phyloP scores from a whole-genome alignment of 1,284 basidiomycete species.

The Fomitiporia mediterranea region DNA sequence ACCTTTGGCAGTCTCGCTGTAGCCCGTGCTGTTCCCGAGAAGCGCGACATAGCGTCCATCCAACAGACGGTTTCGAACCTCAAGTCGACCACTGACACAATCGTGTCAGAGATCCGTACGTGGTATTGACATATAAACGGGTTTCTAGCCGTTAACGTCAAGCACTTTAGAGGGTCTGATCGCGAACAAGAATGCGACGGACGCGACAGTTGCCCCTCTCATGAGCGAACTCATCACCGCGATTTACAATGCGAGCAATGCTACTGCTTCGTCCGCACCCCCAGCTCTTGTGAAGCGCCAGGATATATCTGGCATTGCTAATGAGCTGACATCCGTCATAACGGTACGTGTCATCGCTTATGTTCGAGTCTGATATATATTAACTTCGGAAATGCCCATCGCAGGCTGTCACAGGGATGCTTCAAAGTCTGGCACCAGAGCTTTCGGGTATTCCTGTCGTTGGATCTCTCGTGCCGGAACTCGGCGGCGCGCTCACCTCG shows the following conservation, averaged over 20 bases:
- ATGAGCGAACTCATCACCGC: slow-evolving; percentile 27
- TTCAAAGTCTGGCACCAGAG: slow-evolving; percentile 11
- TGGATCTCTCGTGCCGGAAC: slow-evolving; percentile 17
- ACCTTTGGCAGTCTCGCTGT: not conserved
- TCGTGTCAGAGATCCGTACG: slow-evolving; percentile 15
- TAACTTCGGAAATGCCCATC: not conserved
- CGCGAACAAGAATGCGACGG: slow-evolving; percentile 23
- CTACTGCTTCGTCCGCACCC: slow-evolving; percentile 6
- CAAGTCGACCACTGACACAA: slow-evolving; percentile 7
- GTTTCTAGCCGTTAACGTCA: not conserved
- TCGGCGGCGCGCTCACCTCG: slow-evolving; percentile 20
- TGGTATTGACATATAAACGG: not conserved
- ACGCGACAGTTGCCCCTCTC: slow-evolving; percentile 28
- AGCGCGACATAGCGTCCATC: slow-evolving; percentile 1
- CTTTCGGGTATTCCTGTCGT: slow-evolving; percentile 13
- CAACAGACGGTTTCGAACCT: slow-evolving; percentile 5
- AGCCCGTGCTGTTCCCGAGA: not conserved
- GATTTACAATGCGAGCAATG: slow-evolving; percentile 26
- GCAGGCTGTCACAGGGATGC: too few species aligned
- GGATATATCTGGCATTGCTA: slow-evolving; percentile 29
- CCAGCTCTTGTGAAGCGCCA: slow-evolving; percentile 25
- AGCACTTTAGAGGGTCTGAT: slow-evolving; percentile 23
- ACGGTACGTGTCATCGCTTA: not conserved
- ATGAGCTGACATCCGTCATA: slow-evolving; percentile 26
- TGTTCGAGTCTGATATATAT: not conserved